phyloP scores from a whole-genome alignment of 306 rosid species.

The Sindora glabra region DNA sequence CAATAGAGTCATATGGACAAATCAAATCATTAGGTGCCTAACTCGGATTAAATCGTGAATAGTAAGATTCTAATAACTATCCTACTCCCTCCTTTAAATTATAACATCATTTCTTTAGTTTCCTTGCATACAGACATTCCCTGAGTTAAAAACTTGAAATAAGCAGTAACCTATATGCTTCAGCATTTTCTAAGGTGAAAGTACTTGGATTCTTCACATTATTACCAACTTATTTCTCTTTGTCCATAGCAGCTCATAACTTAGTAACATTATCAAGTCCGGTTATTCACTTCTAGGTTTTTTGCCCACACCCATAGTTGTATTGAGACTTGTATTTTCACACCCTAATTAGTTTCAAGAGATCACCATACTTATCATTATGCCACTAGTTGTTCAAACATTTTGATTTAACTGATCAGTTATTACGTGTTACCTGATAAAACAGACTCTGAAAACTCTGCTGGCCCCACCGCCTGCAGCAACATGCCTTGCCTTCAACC shows the following conservation, averaged over 20 bases:
- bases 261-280: too few relatives aligned
- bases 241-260: not conserved
- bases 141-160: not conserved
- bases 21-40: too few relatives aligned
- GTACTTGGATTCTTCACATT: not conserved
- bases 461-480: conserved; percentile 26
- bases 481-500: conserved; percentile 27
- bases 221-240: not conserved
- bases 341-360: not conserved
- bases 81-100: too few relatives aligned
- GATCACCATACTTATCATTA: not conserved
- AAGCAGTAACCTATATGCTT: not conserved
- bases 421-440: not conserved
- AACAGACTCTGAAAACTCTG: conserved; percentile 17
- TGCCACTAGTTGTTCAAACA: not conserved
- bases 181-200: not conserved
- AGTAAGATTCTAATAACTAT: too few relatives aligned
- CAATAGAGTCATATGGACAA: too few relatives aligned
- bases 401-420: not conserved
- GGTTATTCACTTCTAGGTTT: too few relatives aligned
- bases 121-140: not conserved
- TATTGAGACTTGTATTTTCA: not conserved
- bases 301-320: too few relatives aligned
- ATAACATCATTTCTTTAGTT: not conserved
- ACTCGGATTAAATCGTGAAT: too few relatives aligned